Evolutionary conservation across 345 rosid species (phyloP).

Genomic region (Eucalyptus grandis): DNA sequence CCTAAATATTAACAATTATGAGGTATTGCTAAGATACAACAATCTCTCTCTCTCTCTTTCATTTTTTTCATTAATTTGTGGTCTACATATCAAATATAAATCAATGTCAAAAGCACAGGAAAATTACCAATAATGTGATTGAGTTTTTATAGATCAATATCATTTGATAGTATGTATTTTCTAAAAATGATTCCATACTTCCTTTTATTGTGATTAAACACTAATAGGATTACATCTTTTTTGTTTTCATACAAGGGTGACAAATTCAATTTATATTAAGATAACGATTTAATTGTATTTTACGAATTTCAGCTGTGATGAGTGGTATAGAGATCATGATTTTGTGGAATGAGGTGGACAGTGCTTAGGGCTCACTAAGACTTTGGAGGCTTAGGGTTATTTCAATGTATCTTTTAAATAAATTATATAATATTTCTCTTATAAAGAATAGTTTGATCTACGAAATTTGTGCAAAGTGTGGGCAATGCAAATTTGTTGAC

Average conservation of each 20-base stretch:
- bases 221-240: too few relatives aligned
- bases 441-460: background rate
- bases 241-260: rapidly evolving
- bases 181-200: too few relatives aligned
- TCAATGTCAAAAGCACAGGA: background rate
- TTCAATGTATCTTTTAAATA: background rate
- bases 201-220: too few relatives aligned
- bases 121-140: background rate
- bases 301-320: too few relatives aligned
- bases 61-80: too few relatives aligned
- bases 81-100: too few relatives aligned
- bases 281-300: too few relatives aligned
- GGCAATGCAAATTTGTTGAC: background rate
- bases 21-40: too few relatives aligned
- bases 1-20: background rate
- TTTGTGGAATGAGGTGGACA: background rate
- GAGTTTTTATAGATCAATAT: too few relatives aligned
- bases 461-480: background rate
- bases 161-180: too few relatives aligned
- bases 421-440: background rate
- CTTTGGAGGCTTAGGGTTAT: background rate
- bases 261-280: too few relatives aligned
- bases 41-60: background rate
- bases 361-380: background rate
- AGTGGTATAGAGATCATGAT: background rate